Base-by-base conservation (phyloP, 2,329 filamentous ascomycete species). In the Fusarium praegraminearum region DNA sequence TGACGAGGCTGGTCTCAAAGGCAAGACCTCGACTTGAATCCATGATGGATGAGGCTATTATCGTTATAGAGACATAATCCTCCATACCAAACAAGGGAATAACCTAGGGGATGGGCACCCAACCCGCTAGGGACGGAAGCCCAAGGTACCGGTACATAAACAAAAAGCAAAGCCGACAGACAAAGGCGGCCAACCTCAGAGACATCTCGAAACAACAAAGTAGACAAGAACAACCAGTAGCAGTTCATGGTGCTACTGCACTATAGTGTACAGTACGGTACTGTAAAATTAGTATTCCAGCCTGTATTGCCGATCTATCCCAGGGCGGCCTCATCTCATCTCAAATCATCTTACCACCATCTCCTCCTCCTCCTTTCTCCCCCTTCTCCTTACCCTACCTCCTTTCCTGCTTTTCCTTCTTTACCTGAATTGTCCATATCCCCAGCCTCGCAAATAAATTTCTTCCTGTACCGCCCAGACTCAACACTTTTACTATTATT, bases 321-420 rank as follows among this genome's bases (percentile, higher is more conserved):
- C 38, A 65, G 67, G 58, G 63, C 67, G 67, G 54, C 63, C 67
- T 70, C 67, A 71, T 57, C 62, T 52, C 32, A 55, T 61, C 56
- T 52, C 41, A 55, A 36, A 36, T 49, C 44, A 70, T 70, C 67
- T 68, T 57, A 63, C 67, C 58, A 49, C 40, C 41, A 44, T 24
- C 28, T 32, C 40, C 45, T 44, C 60, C 40, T 55, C 44, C 51
- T 24, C 66, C 51, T 38, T 41, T 28, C 50, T 46, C 26, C 30
- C 38, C 41, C 43, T 24, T 40, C 41, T 50, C 52, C 44, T 35
- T 54, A 35, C 36, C 26, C 33, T 57, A 43, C 40, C 30, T 67
- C 53, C 40, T 54, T 51, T 51, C 47, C 26, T 56, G 38, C 35
- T 41, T 26, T 47, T 45, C 35, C n/a, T 51, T 46, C 36, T 50